These are phyloP conservation scores for Gossypium bickii DNA, from an alignment of 345 rosid species.

Conservation along the genomic window DNA sequence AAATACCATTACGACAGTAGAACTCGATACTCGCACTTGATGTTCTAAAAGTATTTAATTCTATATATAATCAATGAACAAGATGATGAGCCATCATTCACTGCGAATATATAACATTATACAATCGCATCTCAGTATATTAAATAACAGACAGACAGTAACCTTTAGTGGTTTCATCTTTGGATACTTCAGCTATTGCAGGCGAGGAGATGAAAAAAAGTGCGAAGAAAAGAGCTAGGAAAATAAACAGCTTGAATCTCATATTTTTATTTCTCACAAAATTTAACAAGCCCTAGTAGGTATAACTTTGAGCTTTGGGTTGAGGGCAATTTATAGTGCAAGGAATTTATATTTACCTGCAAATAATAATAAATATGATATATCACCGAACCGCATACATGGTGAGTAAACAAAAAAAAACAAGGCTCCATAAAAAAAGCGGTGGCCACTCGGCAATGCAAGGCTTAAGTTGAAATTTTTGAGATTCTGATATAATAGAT, in stretches of 20 bases:
- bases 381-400: too few species aligned
- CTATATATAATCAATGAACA: not conserved
- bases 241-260: conserved; percentile 5
- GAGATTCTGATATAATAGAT: too few species aligned
- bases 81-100: too few species aligned
- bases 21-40: conserved; percentile 5
- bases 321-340: not conserved
- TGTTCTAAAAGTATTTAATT: not conserved
- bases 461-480: too few species aligned
- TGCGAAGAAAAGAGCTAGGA: not conserved
- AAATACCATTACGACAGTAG: not conserved
- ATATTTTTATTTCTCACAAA: not conserved
- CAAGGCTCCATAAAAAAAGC: too few species aligned
- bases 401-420: too few species aligned
- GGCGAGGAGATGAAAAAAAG: not conserved
- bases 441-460: too few species aligned
- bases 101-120: not conserved
- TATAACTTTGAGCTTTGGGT: not conserved
- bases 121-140: not conserved
- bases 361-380: too few species aligned
- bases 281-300: too few species aligned
- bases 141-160: not conserved
- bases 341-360: too few species aligned
- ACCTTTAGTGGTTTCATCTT: conserved; percentile 2
- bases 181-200: not conserved